Percentiles rank a stretch among this genome's conserved stretches.
phyloP scores from a whole-genome alignment of 169 alveolate genomes.

The Plasmodium fragile region DNA sequence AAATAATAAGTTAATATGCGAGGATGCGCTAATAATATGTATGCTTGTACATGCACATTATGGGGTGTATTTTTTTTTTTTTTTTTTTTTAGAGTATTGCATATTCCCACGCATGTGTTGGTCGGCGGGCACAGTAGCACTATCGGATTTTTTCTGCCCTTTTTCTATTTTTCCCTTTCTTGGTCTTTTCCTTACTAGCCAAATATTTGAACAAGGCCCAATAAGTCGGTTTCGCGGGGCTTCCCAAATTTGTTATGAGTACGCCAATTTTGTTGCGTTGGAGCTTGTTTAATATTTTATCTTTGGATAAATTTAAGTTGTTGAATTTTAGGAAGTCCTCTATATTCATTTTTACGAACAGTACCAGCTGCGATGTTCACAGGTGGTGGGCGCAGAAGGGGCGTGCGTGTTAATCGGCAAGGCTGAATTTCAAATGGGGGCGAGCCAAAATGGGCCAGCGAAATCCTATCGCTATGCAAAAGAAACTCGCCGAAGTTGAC shows the following conservation, averaged over 20 bases:
- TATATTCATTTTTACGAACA: conserved; percentile 36
- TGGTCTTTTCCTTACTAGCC: conserved; percentile 40
- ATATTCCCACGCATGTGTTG: background rate
- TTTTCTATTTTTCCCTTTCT: background rate
- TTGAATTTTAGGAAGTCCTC: conserved; percentile 59
- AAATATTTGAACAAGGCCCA: conserved; percentile 65
- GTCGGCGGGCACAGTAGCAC: background rate
- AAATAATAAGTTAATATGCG: background rate
- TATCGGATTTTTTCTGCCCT: background rate
- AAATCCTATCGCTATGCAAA: background rate
- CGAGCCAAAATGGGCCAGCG: background rate
- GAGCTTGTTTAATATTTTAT: conserved; percentile 37
- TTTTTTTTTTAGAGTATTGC: background rate
- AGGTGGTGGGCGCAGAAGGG: background rate
- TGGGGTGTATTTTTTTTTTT: background rate
- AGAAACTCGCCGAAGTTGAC: background rate
- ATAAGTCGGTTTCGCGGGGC: conserved; percentile 66
- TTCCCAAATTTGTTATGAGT: conserved; percentile 70
- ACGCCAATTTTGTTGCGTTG: conserved; percentile 57
- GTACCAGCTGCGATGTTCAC: background rate
- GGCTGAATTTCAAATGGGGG: background rate
- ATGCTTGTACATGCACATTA: background rate
- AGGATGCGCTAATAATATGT: background rate
- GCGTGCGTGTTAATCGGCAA: background rate
- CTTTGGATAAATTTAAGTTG: conserved; percentile 54